Evolutionary conservation across 2,329 filamentous ascomycete genomes (phyloP).

Genomic region (Bertia moriformis): DNA sequence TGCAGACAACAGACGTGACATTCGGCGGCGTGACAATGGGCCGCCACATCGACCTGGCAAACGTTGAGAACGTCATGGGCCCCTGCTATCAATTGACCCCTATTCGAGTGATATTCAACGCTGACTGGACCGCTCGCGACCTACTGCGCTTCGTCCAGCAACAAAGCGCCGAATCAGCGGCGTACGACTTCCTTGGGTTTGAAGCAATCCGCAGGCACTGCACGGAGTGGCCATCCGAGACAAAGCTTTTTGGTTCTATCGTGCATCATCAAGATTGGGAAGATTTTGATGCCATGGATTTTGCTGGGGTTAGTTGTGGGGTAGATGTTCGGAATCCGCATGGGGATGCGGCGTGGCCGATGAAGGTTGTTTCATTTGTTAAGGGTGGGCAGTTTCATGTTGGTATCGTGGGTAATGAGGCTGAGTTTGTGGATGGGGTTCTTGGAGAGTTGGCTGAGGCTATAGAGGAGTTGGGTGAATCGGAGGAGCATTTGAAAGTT

Average conservation of each 20-base stretch:
- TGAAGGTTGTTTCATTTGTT: constrained; percentile 28
- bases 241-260: constrained; percentile 16
- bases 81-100: constrained; percentile 29
- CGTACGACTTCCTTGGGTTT: constrained; percentile 19
- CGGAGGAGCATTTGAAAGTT: too few relatives aligned
- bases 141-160: constrained; percentile 15
- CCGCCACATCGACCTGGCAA: constrained; percentile 19
- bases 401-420: constrained; percentile 26
- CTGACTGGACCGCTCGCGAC: constrained; percentile 14
- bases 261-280: constrained; percentile 22
- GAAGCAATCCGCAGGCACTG: constrained; percentile 15
- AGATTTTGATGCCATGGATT: constrained; percentile 24
- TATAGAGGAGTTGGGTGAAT: constrained; percentile 7
- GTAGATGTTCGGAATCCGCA: constrained; percentile 18
- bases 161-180: constrained; percentile 13
- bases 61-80: constrained; percentile 22
- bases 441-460: constrained; percentile 12
- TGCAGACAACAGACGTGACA: constrained; percentile 17
- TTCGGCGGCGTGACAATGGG: constrained; percentile 26
- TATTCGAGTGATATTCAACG: constrained; percentile 20
- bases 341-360: constrained; percentile 21
- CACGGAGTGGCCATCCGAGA: constrained; percentile 14
- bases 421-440: constrained; percentile 19
- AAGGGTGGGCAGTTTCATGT: constrained; percentile 20
- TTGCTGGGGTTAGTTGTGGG: constrained; percentile 14